A percentile compares a stretch with the other conserved stretches of the same genome.
Evolutionary conservation across 306 rosid genomes (phyloP).

Genomic region (Inga oerstediana): DNA sequence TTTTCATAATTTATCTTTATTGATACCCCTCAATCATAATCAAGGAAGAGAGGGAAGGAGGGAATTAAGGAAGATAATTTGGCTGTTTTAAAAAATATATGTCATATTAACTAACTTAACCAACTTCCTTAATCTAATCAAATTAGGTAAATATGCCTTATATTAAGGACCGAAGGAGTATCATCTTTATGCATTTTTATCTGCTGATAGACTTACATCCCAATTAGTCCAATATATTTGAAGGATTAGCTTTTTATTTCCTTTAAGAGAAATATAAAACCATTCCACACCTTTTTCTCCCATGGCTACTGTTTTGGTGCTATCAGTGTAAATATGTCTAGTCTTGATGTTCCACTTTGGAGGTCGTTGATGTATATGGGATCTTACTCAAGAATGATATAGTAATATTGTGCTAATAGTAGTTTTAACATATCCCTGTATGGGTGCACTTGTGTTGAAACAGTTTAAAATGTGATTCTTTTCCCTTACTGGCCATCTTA

Average conservation of each 20-base stretch:
- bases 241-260: not conserved
- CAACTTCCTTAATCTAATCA: too few species aligned
- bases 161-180: too few species aligned
- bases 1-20: too few species aligned
- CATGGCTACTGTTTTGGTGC: not conserved
- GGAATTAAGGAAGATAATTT: too few species aligned
- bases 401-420: not conserved
- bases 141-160: too few species aligned
- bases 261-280: not conserved
- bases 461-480: not conserved
- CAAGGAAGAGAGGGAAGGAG: too few species aligned
- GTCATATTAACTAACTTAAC: too few species aligned
- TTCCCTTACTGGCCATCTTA: constrained; percentile 13
- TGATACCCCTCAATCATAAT: too few species aligned
- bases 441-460: not conserved
- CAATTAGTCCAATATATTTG: not conserved
- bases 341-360: not conserved
- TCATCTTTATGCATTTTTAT: not conserved
- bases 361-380: not conserved
- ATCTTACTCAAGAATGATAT: not conserved
- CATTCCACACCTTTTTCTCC: not conserved
- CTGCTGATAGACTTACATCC: not conserved
- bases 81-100: too few species aligned
- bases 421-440: not conserved
- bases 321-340: not conserved